These are phyloP conservation scores for Cucurbitaria berberidis DNA, from an alignment of 2,329 filamentous ascomycete species.

Conservation along the genomic window DNA sequence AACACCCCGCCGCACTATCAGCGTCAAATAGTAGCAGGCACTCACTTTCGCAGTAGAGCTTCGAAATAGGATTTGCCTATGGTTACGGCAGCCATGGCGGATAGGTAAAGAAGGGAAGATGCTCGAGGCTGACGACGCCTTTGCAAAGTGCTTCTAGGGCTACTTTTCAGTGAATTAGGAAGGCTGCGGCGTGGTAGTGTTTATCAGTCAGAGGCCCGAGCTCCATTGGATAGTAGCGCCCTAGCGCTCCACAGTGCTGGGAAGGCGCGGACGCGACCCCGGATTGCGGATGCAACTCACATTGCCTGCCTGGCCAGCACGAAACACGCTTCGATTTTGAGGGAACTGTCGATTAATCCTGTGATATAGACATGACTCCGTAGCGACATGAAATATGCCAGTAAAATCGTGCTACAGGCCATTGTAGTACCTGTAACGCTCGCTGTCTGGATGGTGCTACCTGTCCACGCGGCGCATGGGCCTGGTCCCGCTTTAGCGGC, in stretches of 20 bases:
- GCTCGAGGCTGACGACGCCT: slow-evolving; percentile 11
- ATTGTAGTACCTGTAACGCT: not conserved
- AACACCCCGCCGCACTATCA: slow-evolving; percentile 4
- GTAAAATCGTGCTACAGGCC: not conserved
- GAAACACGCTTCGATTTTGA: too few relatives aligned
- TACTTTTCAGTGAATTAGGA: slow-evolving; percentile 5
- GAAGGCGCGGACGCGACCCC: slow-evolving; percentile 24
- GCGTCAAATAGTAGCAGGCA: slow-evolving; percentile 10
- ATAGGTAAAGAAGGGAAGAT: slow-evolving; percentile 15
- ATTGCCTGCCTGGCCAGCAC: not conserved
- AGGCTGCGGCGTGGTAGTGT: slow-evolving; percentile 15
- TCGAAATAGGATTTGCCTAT: slow-evolving; percentile 68
- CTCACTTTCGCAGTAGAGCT: slow-evolving; percentile 66
- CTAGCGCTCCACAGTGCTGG: slow-evolving; percentile 28
- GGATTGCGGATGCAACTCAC: slow-evolving; percentile 11
- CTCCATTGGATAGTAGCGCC: slow-evolving; percentile 22
- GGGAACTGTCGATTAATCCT: too few relatives aligned
- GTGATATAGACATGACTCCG: not conserved
- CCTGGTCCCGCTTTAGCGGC: slow-evolving; percentile 22
- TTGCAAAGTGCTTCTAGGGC: slow-evolving; percentile 8
- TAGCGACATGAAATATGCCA: not conserved
- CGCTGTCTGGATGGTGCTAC: slow-evolving; percentile 4
- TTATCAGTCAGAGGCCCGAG: slow-evolving; percentile 31
- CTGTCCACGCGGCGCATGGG: slow-evolving; percentile 12
- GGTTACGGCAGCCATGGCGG: slow-evolving; percentile 57